phyloP scores from a whole-genome alignment of 1,284 basidiomycete genomes.

The Stereum hirsutum region DNA sequence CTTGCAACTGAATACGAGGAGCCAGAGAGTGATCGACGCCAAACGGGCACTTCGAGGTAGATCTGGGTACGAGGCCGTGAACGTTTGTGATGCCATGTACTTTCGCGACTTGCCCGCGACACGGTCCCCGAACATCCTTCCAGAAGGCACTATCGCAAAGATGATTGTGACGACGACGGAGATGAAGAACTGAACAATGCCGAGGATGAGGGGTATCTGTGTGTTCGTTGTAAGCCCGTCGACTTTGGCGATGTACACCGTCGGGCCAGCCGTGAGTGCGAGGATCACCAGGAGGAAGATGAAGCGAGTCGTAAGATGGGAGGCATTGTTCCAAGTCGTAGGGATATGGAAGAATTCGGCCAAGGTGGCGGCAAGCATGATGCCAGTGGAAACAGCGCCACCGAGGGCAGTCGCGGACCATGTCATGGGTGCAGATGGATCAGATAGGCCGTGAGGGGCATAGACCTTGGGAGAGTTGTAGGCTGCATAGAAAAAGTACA shows the following conservation, averaged over 20 bases:
- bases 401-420: conserved; percentile 92
- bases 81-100: conserved; percentile 94
- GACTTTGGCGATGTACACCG: conserved; percentile 82
- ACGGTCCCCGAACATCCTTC: conserved; percentile 91
- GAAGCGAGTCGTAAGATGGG: conserved; percentile 84
- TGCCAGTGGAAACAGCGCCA: conserved; percentile 80
- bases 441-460: conserved; percentile 50
- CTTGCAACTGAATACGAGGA: conserved; percentile 88
- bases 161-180: conserved; percentile 72
- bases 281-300: conserved; percentile 83
- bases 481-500: conserved; percentile 93
- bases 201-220: conserved; percentile 75
- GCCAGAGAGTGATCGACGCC: conserved; percentile 81
- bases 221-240: conserved; percentile 44
- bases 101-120: conserved; percentile 91
- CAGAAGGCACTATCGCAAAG: conserved; percentile 84
- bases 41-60: conserved; percentile 59
- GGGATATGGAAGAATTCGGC: conserved; percentile 94
- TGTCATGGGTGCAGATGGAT: conserved; percentile 69
- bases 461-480: conserved; percentile 97
- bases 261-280: conserved; percentile 81
- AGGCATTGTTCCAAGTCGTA: conserved; percentile 97
- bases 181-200: conserved; percentile 84
- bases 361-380: conserved; percentile 88
- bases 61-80: conserved; percentile 89